These are phyloP conservation scores for Fusarium neocosmosporiellum DNA, from an alignment of 2,329 filamentous ascomycete genomes.

Conservation along the genomic window DNA sequence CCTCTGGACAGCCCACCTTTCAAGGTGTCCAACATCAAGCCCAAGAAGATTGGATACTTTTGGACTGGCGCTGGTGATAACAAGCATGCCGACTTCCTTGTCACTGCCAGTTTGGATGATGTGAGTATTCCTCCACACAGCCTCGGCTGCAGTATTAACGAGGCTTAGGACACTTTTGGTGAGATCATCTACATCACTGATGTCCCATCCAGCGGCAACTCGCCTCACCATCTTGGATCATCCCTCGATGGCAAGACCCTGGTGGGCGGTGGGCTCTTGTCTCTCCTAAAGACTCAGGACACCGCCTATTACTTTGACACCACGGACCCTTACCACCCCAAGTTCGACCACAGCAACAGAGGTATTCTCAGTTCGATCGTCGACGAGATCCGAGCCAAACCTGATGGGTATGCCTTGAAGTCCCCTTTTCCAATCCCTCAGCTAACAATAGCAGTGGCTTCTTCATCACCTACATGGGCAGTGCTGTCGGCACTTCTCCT, in stretches of 20 bases:
- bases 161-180: constrained; percentile 67
- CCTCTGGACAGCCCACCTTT: constrained; percentile 66
- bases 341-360: constrained; percentile 69
- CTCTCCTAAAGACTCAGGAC: constrained; percentile 69
- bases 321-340: constrained; percentile 67
- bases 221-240: constrained; percentile 67
- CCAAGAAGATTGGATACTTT: constrained; percentile 75
- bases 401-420: constrained; percentile 57
- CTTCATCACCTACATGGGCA: constrained; percentile 72
- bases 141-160: background rate
- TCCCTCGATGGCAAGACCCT: constrained; percentile 68
- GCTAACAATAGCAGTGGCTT: constrained; percentile 54
- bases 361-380: constrained; percentile 68
- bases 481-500: constrained; percentile 66
- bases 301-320: constrained; percentile 72
- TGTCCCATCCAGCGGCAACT: constrained; percentile 69
- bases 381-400: constrained; percentile 72
- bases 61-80: constrained; percentile 72
- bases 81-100: constrained; percentile 68
- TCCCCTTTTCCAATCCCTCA: too few species aligned
- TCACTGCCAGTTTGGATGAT: constrained; percentile 69
- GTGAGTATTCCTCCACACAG: constrained; percentile 42
- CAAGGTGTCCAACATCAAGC: constrained; percentile 64
- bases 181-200: constrained; percentile 68
- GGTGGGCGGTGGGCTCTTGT: constrained; percentile 67